phyloP scores from a whole-genome alignment of 345 rosid species.

The Acer yangbiense region DNA sequence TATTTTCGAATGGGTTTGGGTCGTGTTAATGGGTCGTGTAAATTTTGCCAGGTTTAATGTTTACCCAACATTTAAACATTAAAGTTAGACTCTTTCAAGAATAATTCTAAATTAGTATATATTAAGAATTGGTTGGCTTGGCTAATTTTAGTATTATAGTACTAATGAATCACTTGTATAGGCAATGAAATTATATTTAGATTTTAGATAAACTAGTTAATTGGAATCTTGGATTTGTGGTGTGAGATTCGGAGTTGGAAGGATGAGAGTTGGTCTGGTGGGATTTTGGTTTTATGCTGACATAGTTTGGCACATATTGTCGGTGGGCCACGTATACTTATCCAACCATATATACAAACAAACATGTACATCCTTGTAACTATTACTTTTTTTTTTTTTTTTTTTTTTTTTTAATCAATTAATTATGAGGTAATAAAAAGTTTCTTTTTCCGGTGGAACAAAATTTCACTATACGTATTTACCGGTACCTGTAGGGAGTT shows the following conservation, averaged over 20 bases:
- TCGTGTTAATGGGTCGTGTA: too few relatives aligned
- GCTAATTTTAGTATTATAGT: neutral
- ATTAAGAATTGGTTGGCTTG: neutral
- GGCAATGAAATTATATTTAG: neutral
- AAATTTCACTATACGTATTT: too few relatives aligned
- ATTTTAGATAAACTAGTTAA: neutral
- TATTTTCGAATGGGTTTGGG: too few relatives aligned
- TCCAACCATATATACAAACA: neutral
- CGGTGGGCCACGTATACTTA: constrained; percentile 23
- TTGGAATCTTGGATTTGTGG: neutral
- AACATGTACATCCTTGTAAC: too few relatives aligned
- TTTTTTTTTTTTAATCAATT: too few relatives aligned
- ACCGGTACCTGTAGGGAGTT: too few relatives aligned
- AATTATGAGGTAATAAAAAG: too few relatives aligned
- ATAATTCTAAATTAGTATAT: neutral
- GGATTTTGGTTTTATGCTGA: constrained; percentile 19
- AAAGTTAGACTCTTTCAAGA: too few relatives aligned
- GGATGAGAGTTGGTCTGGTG: constrained; percentile 14
- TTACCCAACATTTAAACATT: too few relatives aligned
- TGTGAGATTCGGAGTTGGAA: neutral
- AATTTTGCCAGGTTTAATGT: too few relatives aligned
- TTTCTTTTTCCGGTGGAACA: too few relatives aligned
- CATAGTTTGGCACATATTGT: constrained; percentile 28
- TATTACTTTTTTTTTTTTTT: too few relatives aligned
- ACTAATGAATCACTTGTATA: neutral